A percentile compares a stretch with the other conserved stretches of the same genome.
phyloP scores from a whole-genome alignment of 148 eudicot species.

The Rhododendron griersonianum region DNA sequence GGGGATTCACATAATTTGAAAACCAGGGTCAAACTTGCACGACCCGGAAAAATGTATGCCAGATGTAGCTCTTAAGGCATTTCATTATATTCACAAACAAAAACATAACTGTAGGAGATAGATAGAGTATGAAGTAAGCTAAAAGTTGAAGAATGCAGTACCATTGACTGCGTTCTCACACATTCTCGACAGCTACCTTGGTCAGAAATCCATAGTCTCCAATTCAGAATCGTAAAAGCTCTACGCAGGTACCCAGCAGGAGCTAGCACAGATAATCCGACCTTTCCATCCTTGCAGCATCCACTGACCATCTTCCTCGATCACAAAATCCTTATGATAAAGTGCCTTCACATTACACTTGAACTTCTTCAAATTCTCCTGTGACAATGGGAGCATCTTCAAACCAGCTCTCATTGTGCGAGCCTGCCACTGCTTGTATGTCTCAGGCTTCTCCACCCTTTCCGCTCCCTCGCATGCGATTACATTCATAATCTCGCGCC shows the following conservation, averaged over 20 bases:
- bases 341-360: slow-evolving; percentile 19
- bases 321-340: slow-evolving; percentile 16
- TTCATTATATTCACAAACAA: no score
- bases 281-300: slow-evolving; percentile 25
- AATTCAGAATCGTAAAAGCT: background rate
- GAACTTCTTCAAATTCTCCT: slow-evolving; percentile 16
- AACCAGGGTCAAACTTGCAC: no score
- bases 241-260: slow-evolving; percentile 19
- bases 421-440: slow-evolving; percentile 25
- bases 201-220: background rate
- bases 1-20: no score
- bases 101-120: no score
- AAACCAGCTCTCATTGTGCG: slow-evolving; percentile 19
- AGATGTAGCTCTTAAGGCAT: no score
- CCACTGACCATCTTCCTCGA: slow-evolving; percentile 25
- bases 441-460: slow-evolving; percentile 35
- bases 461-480: slow-evolving; percentile 78
- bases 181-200: no score
- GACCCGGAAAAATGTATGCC: no score
- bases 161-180: no score
- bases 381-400: slow-evolving; percentile 16
- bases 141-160: no score
- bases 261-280: slow-evolving; percentile 17
- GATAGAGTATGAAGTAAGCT: no score
- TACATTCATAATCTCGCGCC: slow-evolving; percentile 69